A percentile compares a stretch with the other conserved stretches of the same genome.
phyloP scores from a whole-genome alignment of 768 basidiomycete genomes.

The Lactarius sanguifluus region DNA sequence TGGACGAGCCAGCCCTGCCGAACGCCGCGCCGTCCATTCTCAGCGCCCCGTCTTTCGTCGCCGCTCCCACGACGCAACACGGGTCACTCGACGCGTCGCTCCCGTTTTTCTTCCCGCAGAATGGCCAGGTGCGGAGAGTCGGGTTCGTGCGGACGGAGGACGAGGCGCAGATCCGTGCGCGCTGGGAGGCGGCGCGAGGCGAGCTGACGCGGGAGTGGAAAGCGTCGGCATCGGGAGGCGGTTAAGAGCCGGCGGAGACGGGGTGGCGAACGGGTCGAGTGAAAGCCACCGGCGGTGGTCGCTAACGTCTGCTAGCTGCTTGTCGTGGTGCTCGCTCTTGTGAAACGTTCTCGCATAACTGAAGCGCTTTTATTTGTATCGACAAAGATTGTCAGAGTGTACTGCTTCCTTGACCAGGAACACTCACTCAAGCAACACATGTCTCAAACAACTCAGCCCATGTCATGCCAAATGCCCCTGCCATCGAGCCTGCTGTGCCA shows the following conservation, averaged over 20 bases:
- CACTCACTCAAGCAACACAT: no score
- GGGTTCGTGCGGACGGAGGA: slow-evolving; percentile 53
- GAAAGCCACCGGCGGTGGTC: background rate
- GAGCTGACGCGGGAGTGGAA: slow-evolving; percentile 79
- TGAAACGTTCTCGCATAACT: no score
- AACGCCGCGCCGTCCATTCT: background rate
- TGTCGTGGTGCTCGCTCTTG: no score
- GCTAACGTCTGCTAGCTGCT: no score
- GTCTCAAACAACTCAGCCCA: no score
- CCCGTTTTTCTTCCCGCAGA: slow-evolving; percentile 27
- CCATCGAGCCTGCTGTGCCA: no score
- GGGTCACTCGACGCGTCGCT: slow-evolving; percentile 17
- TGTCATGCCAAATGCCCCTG: no score
- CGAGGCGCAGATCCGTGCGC: slow-evolving; percentile 59
- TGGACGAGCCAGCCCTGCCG: slow-evolving; percentile 25
- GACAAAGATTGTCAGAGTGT: no score
- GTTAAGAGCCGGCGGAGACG: slow-evolving; percentile 60
- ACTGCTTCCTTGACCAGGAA: no score
- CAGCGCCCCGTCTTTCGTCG: background rate
- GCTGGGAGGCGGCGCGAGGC: slow-evolving; percentile 69
- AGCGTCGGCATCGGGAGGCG: slow-evolving; percentile 72
- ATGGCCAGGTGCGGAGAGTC: slow-evolving; percentile 38
- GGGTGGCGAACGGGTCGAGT: slow-evolving; percentile 43
- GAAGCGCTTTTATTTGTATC: no score
- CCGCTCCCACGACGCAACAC: background rate